phyloP scores from a whole-genome alignment of 768 basidiomycete genomes.

The Asterophora lycoperdoides region DNA sequence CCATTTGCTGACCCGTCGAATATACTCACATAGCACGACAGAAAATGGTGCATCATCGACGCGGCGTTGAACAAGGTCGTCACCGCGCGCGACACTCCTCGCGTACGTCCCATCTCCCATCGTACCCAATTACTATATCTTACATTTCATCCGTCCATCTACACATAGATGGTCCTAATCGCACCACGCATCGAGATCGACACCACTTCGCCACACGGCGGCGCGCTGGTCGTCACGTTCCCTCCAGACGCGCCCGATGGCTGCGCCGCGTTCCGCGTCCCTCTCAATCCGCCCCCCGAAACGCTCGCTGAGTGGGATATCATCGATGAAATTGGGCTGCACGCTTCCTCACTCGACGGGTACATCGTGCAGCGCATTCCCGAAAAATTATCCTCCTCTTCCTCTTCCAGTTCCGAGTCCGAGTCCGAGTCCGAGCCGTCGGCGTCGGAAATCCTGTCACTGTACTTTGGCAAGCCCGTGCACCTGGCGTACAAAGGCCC shows the following conservation, averaged over 20 bases:
- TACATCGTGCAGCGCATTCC: slow-evolving; percentile 52
- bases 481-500: slow-evolving; percentile 68
- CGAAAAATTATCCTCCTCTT: slow-evolving; percentile 10
- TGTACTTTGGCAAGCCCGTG: slow-evolving; percentile 58
- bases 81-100: slow-evolving; percentile 62
- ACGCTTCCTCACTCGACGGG: slow-evolving; percentile 53
- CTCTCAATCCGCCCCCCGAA: slow-evolving; percentile 51
- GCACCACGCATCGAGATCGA: slow-evolving; percentile 50
- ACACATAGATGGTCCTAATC: slow-evolving; percentile 65
- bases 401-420: no score
- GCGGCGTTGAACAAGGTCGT: slow-evolving; percentile 47
- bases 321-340: slow-evolving; percentile 49
- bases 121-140: neutral
- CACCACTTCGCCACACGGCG: slow-evolving; percentile 39
- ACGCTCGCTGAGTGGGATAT: slow-evolving; percentile 49
- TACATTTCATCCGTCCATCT: neutral
- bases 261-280: slow-evolving; percentile 54
- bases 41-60: slow-evolving; percentile 68
- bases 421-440: slow-evolving; percentile 38
- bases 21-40: slow-evolving; percentile 50
- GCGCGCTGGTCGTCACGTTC: slow-evolving; percentile 52
- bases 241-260: slow-evolving; percentile 55
- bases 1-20: no score
- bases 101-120: slow-evolving; percentile 34
- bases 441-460: slow-evolving; percentile 55